Evolutionary conservation across 805 yeast genomes (phyloP), one percentile per base, ranked within the genome.

Genomic region (Schwanniomyces polymorphus): DNA sequence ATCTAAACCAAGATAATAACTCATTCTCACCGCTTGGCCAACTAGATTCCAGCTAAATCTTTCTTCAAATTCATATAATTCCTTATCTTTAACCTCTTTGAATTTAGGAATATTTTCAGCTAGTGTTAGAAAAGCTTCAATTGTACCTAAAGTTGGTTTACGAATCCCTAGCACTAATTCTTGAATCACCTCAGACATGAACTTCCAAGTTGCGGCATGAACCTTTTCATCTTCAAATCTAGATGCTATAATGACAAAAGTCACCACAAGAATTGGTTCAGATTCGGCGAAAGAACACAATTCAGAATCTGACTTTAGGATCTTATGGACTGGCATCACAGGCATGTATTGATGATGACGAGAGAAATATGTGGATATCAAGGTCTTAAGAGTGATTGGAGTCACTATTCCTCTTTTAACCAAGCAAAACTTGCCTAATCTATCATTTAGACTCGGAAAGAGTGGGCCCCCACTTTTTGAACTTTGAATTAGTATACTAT

Each of bases 321-420:
- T 39, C 31, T 39, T 39, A 39, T 39, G 42, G 33, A 33, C 42
- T 26, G 42, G 42, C 31, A 39, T 39, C 42, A 39, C 42, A 16
- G 42, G 42, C 42, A 39, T 39, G 42, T 39, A 39, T 39, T 39
- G 42, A 39, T 39, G 42, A 26, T 39, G 42, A 26, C 42, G 42
- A 21, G 42, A 23, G 42, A 39, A 39, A 28, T 39, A 39, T 6
- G 42, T 39, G 18, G 42, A 39, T 27, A 39, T 27, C 31, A 39
- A 39, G 25, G 42, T 39, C 42, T 39, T 39, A 14, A 39, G 31
- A 33, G 33, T 25, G 33, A 39, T 39, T 25, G 42, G 42, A 25
- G 42, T 39, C 42, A 39, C 42, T 26, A 39, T 39, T 39, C 42
- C 42, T 39, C 42, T 39, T 39, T 39, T 7, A 39, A 39, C 31